These are phyloP conservation scores for Geranomyces michiganensis DNA, from an alignment of 192 early-diverging fungal genomes.

Conservation along the genomic window DNA sequence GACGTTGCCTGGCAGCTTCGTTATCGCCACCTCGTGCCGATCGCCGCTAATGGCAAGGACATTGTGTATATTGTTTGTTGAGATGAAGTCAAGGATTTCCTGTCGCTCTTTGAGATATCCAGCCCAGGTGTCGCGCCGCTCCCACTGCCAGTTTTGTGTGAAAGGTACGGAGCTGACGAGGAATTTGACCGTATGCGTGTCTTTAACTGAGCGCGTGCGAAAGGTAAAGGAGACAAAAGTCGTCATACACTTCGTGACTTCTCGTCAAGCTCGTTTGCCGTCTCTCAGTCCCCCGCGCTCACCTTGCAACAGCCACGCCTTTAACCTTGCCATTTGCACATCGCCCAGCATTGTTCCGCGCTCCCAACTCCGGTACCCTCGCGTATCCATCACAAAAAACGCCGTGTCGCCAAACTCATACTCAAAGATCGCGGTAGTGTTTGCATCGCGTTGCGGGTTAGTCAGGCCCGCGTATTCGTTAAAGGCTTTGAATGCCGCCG, in stretches of 20 bases:
- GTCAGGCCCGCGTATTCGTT: slow-evolving; percentile 37
- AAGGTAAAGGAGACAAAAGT: no score
- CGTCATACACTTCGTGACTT: no score
- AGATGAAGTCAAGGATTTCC: slow-evolving; percentile 39
- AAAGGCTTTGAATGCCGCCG: slow-evolving; percentile 36
- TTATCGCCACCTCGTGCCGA: slow-evolving; percentile 36
- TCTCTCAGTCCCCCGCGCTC: no score
- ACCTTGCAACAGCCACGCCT: slow-evolving; percentile 34
- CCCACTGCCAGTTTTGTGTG: slow-evolving; percentile 37
- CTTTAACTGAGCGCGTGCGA: slow-evolving; percentile 35
- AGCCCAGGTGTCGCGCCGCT: slow-evolving; percentile 31
- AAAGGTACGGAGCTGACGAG: slow-evolving; percentile 36
- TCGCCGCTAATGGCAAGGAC: slow-evolving; percentile 37
- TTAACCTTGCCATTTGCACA: slow-evolving; percentile 27
- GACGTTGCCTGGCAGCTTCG: slow-evolving; percentile 31
- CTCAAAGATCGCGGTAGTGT: slow-evolving; percentile 30
- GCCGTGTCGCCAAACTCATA: slow-evolving; percentile 34
- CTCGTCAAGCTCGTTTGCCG: no score
- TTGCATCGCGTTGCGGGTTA: slow-evolving; percentile 34
- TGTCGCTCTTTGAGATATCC: slow-evolving; percentile 33
- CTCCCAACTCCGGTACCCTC: slow-evolving; percentile 25
- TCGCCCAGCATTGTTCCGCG: slow-evolving; percentile 31
- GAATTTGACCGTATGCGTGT: slow-evolving; percentile 30
- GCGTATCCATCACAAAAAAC: slow-evolving; percentile 40
- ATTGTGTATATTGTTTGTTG: slow-evolving; percentile 29